These are phyloP conservation scores for Xylaria polymorpha DNA, from an alignment of 2,329 filamentous ascomycete genomes.

Conservation along the genomic window DNA sequence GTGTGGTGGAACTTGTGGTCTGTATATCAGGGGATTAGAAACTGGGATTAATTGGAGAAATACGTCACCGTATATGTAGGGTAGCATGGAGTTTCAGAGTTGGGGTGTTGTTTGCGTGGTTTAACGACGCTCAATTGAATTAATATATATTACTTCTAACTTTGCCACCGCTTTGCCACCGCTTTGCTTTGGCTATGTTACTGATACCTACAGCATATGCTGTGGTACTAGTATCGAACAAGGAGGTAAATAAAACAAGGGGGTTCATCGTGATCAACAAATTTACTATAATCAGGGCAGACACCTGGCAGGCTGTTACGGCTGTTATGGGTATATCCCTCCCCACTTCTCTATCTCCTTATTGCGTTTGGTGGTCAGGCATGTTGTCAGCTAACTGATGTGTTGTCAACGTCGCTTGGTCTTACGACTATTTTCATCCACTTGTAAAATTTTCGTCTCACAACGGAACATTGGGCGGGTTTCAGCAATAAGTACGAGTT, in stretches of 20 bases:
- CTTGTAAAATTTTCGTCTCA: not conserved
- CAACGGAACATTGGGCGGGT: not conserved
- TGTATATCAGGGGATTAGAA: constrained; percentile 25
- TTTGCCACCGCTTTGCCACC: not conserved
- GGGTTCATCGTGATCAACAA: not conserved
- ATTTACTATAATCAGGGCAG: not conserved
- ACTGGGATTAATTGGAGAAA: constrained; percentile 16
- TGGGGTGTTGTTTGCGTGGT: constrained; percentile 24
- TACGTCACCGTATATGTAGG: constrained; percentile 22
- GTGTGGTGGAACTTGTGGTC: not conserved
- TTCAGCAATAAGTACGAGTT: not conserved
- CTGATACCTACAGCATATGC: not conserved
- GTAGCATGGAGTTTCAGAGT: constrained; percentile 37
- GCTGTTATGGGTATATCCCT: not conserved
- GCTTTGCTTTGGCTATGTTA: not conserved
- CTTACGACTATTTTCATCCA: not conserved
- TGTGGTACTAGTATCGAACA: not conserved
- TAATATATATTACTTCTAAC: not conserved
- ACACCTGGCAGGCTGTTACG: not conserved
- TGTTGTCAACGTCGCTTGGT: not conserved
- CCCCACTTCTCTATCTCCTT: not conserved
- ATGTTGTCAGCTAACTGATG: not conserved
- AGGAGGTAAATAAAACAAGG: not conserved
- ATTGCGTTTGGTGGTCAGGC: not conserved
- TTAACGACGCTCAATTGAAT: constrained; percentile 22